Percentiles rank a stretch among this genome's conserved stretches.
These are phyloP conservation scores for Camelina laxa DNA, from an alignment of 345 rosid genomes.

Conservation along the genomic window DNA sequence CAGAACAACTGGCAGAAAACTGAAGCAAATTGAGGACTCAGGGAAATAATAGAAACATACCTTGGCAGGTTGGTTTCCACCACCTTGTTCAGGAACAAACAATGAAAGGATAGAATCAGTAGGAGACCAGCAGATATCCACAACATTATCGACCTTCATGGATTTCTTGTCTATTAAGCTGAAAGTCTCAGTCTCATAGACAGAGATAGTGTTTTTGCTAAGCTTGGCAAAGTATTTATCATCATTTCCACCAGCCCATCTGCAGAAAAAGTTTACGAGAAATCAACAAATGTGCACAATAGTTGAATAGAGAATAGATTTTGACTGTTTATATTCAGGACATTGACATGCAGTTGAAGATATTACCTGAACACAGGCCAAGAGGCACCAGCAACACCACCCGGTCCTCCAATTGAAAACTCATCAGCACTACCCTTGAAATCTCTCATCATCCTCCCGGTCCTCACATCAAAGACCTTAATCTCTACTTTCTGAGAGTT, in stretches of 20 bases:
- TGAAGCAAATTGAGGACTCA: not conserved
- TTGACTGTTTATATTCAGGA: not conserved
- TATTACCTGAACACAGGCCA: constrained; percentile 91
- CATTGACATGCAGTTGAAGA: not conserved
- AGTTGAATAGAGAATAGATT: constrained; percentile 2
- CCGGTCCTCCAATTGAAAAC: constrained; percentile 86
- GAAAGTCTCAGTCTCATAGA: constrained; percentile 91
- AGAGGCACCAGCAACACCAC: constrained; percentile 80
- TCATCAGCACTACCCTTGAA: constrained; percentile 97
- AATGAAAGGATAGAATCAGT: constrained; percentile 84
- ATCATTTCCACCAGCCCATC: constrained; percentile 95
- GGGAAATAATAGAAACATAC: constrained; percentile 47
- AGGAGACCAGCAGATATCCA: constrained; percentile 94
- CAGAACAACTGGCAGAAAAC: not conserved
- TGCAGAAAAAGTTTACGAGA: constrained; percentile 33
- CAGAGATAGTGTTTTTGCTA: constrained; percentile 82
- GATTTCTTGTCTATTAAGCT: constrained; percentile 90
- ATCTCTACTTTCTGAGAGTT: constrained; percentile 69
- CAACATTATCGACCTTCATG: constrained; percentile 80
- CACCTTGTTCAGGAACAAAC: constrained; percentile 96
- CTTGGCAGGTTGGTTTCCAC: constrained; percentile 98
- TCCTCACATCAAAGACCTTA: constrained; percentile 89
- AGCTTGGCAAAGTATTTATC: constrained; percentile 87
- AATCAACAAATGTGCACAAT: constrained; percentile 14
- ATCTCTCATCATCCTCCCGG: constrained; percentile 90